Evolutionary conservation across 2,329 filamentous ascomycete genomes (phyloP).

Genomic region (Sclerotinia sclerotiorum): DNA sequence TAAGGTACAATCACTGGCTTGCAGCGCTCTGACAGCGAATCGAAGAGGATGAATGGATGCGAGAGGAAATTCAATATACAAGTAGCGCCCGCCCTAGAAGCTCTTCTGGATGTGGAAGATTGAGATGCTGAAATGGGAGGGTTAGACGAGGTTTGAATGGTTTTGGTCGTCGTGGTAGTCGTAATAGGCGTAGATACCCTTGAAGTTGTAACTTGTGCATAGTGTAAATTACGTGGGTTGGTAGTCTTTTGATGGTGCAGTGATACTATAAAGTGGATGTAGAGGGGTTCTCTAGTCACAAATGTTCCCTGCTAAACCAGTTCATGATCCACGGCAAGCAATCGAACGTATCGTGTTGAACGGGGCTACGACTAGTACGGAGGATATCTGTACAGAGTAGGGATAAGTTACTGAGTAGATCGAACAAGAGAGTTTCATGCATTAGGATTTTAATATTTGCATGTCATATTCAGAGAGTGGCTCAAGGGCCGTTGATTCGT

Average conservation of each 20-base stretch:
- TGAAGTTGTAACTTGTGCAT: background rate
- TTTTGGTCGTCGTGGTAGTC: background rate
- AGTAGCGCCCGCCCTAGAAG: slow-evolving; percentile 14
- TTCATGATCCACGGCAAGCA: slow-evolving; percentile 14
- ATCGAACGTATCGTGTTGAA: slow-evolving; percentile 11
- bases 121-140: slow-evolving; percentile 3
- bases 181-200: background rate
- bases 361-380: slow-evolving; percentile 1
- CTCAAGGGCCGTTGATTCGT: slow-evolving; percentile 3
- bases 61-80: background rate
- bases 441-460: background rate
- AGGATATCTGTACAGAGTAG: background rate
- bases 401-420: slow-evolving; percentile 15
- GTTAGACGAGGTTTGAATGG: slow-evolving; percentile 5
- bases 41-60: slow-evolving; percentile 11
- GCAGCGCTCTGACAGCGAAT: slow-evolving; percentile 17
- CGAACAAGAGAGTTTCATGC: slow-evolving; percentile 17
- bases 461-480: slow-evolving; percentile 4
- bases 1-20: slow-evolving; percentile 24
- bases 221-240: background rate
- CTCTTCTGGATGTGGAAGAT: slow-evolving; percentile 18
- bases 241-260: slow-evolving; percentile 8
- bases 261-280: slow-evolving; percentile 13
- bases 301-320: slow-evolving; percentile 3
- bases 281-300: slow-evolving; percentile 11